A percentile compares a stretch with the other conserved stretches of the same genome.
These are phyloP conservation scores for Fraxinus xanthoxyloides DNA, from an alignment of 305 asterid species.

Conservation along the genomic window DNA sequence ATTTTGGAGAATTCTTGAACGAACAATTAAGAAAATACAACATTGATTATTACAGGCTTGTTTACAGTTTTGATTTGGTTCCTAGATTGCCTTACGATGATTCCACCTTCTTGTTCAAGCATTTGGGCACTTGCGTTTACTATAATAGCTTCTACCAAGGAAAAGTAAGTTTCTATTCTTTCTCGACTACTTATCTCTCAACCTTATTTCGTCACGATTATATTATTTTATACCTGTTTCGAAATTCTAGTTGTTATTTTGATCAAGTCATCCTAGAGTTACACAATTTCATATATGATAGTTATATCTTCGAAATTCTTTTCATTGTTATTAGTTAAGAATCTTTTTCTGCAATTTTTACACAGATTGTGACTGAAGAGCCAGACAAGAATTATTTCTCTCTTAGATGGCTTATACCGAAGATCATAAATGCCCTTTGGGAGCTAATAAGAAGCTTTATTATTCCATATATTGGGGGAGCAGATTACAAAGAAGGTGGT, in stretches of 20 bases:
- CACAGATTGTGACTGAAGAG: slow-evolving; percentile 46
- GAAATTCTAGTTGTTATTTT: no score
- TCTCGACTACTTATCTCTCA: not conserved
- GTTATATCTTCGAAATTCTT: not conserved
- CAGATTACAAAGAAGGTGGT: slow-evolving; percentile 30
- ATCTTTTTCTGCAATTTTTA: not conserved
- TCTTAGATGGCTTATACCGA: slow-evolving; percentile 32
- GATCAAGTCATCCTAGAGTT: not conserved
- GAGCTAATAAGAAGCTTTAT: slow-evolving; percentile 46
- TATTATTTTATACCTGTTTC: not conserved
- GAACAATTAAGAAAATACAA: slow-evolving; percentile 15
- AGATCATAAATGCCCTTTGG: slow-evolving; percentile 27
- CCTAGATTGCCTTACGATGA: slow-evolving; percentile 63
- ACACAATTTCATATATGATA: not conserved
- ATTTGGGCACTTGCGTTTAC: slow-evolving; percentile 52
- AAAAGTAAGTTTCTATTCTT: slow-evolving; percentile 23
- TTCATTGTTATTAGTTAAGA: not conserved
- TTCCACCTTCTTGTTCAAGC: slow-evolving; percentile 44
- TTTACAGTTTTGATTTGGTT: slow-evolving; percentile 51
- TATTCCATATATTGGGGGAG: slow-evolving; percentile 27
- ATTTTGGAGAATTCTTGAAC: slow-evolving; percentile 37
- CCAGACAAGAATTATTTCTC: slow-evolving; percentile 59
- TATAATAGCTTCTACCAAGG: slow-evolving; percentile 44
- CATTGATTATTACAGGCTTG: slow-evolving; percentile 36
- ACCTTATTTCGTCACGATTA: not conserved